Base-by-base conservation (phyloP, 306 rosid species). In the Castanea mollissima region DNA sequence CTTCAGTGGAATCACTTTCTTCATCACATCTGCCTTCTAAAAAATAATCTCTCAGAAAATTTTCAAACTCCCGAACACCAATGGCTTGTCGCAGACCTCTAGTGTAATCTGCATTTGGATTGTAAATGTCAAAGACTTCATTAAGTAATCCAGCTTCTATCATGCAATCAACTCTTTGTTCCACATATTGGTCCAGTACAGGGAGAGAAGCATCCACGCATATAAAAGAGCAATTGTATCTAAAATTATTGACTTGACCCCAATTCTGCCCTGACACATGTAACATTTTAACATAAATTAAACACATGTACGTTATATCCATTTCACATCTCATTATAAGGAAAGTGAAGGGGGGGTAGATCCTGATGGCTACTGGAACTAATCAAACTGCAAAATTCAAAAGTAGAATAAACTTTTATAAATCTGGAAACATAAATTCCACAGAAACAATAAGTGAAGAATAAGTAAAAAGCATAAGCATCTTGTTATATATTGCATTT, bases 191-290 rank as follows among this genome's bases (percentile, higher is more conserved):
- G 78, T 94, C 98, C 72, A 94, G 75, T 81, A 91, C 91, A 49
- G 92, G 88, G 73, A 88, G 91, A 78, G 97, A 87, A 49, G 94
- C 93, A 72, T 94, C 95, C 79, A 91, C 88, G 71, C 92, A 86
- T 74, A 94, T 74, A 79, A 92, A 94, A 82, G 93, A 87, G 83
- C 93, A 91, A 83, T 91, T 82, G 77, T 90, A 92, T 94, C 93
- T 88, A 78, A 89, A 91, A 78, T 83, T 85, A 78, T 86, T 92
- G 64, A 86, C 92, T 90, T 81, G 94, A 74, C 97, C 97, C 98
- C 98, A 94, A 74, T 91, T 94, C 98, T 94, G 97, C 87, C 94
- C 92, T 91, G 97, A 86, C 97, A 79, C 90, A 81, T 83, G 81
- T 85, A 89, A 79, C 56, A 74, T 78, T 19, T 18, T 31, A 75